These are phyloP conservation scores for Phellopilus nigrolimitatus DNA, from an alignment of 1,284 basidiomycete species.

Conservation along the genomic window DNA sequence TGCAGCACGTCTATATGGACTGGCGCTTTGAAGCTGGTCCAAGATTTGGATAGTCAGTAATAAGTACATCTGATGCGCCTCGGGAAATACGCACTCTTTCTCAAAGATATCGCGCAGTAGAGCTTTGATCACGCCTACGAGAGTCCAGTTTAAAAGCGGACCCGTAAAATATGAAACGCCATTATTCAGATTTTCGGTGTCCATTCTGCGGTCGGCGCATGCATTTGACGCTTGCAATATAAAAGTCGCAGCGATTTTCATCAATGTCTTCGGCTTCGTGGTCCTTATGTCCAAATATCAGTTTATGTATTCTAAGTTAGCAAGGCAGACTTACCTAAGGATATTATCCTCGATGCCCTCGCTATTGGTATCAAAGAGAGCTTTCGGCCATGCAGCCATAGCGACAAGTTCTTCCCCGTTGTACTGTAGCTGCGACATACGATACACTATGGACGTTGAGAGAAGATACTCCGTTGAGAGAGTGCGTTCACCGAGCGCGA, in stretches of 20 bases:
- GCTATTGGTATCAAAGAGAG: constrained; percentile 67
- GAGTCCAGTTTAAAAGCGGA: constrained; percentile 71
- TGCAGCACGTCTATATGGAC: constrained; percentile 49
- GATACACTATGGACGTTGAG: constrained; percentile 41
- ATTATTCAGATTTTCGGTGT: constrained; percentile 60
- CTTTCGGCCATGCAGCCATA: constrained; percentile 64
- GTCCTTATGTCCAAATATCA: too few species aligned
- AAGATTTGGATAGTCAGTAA: constrained; percentile 21
- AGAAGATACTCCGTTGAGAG: constrained; percentile 50
- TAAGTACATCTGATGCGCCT: constrained; percentile 6
- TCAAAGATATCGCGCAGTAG: constrained; percentile 57
- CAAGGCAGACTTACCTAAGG: constrained; percentile 45
- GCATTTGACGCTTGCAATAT: constrained; percentile 57
- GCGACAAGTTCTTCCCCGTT: constrained; percentile 45
- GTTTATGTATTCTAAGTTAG: too few species aligned
- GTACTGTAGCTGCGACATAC: constrained; percentile 39
- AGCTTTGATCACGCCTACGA: constrained; percentile 63
- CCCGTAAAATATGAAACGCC: constrained; percentile 74
- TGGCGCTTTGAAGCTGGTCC: constrained; percentile 27
- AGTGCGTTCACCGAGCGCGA: constrained; percentile 36
- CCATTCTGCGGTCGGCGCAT: constrained; percentile 48
- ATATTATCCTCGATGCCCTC: constrained; percentile 81
- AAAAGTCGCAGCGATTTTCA: constrained; percentile 61
- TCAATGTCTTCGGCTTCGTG: constrained; percentile 60
- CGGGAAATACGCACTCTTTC: constrained; percentile 42